These are phyloP conservation scores for Gossypium gossypioides DNA, from an alignment of 441 rosid species.

Conservation along the genomic window DNA sequence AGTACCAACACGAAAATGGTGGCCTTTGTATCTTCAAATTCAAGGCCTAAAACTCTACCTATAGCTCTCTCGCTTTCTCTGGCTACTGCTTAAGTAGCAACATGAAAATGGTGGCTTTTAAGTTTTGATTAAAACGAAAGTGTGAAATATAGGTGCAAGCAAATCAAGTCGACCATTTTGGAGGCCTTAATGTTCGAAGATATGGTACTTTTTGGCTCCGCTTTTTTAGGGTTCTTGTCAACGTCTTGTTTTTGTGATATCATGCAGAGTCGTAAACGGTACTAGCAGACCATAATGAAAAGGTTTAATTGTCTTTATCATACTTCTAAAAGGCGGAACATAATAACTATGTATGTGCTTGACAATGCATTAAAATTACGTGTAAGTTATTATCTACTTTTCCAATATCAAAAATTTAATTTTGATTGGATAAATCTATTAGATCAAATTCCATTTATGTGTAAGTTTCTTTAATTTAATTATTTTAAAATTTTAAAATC, in stretches of 20 bases:
- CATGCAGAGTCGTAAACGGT: not conserved
- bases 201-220: not conserved
- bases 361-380: too few relatives aligned
- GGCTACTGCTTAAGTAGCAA: not conserved
- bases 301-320: not conserved
- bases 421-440: too few relatives aligned
- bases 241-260: not conserved
- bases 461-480: too few relatives aligned
- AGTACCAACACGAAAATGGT: not conserved
- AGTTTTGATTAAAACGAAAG: not conserved
- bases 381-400: too few relatives aligned
- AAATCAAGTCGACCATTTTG: not conserved
- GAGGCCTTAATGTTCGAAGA: constrained; percentile 6
- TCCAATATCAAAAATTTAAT: too few relatives aligned
- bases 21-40: not conserved
- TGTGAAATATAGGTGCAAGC: not conserved
- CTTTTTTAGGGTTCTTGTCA: not conserved
- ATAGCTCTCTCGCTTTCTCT: not conserved
- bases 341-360: not conserved
- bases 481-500: too few relatives aligned
- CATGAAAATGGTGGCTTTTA: not conserved
- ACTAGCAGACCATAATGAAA: not conserved
- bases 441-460: too few relatives aligned
- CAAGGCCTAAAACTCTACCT: not conserved
- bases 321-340: not conserved